Evolutionary conservation across 2,329 filamentous ascomycete genomes (phyloP).

Genomic region (Akanthomyces muscarius): DNA sequence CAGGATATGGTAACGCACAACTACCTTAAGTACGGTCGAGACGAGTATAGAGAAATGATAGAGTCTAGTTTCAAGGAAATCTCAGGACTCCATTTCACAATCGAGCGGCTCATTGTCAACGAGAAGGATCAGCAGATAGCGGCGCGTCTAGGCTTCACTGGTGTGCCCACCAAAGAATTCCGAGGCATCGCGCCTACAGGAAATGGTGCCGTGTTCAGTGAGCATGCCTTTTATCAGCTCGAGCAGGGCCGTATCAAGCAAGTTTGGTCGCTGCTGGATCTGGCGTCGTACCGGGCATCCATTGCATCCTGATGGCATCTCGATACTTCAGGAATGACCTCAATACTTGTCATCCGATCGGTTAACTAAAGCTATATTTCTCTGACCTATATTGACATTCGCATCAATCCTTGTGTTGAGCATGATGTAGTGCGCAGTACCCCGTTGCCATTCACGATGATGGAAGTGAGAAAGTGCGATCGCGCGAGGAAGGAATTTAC

Average conservation of each 20-base stretch:
- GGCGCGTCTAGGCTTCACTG: conserved; percentile 29
- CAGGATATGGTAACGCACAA: conserved; percentile 30
- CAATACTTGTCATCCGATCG: background rate
- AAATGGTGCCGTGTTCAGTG: conserved; percentile 27
- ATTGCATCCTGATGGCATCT: background rate
- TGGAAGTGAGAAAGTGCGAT: no score
- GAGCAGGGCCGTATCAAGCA: conserved; percentile 30
- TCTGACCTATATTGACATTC: fast-evolving
- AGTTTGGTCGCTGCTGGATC: conserved; percentile 34
- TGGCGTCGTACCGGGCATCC: conserved; percentile 23
- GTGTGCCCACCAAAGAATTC: conserved; percentile 27
- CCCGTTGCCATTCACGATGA: no score
- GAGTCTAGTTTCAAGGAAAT: conserved; percentile 27
- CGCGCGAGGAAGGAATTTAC: no score
- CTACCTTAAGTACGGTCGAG: conserved; percentile 21
- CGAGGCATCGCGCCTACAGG: conserved; percentile 29
- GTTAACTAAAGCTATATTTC: no score
- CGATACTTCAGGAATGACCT: background rate
- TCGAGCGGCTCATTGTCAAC: conserved; percentile 30
- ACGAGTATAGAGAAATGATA: conserved; percentile 29
- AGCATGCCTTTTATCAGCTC: conserved; percentile 34
- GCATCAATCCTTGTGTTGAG: background rate
- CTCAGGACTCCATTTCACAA: conserved; percentile 25
- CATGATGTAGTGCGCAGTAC: no score
- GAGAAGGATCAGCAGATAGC: conserved; percentile 30